Base-by-base conservation (phyloP, 2,329 filamentous ascomycete genomes). In the Hypoxylon sp. region DNA sequence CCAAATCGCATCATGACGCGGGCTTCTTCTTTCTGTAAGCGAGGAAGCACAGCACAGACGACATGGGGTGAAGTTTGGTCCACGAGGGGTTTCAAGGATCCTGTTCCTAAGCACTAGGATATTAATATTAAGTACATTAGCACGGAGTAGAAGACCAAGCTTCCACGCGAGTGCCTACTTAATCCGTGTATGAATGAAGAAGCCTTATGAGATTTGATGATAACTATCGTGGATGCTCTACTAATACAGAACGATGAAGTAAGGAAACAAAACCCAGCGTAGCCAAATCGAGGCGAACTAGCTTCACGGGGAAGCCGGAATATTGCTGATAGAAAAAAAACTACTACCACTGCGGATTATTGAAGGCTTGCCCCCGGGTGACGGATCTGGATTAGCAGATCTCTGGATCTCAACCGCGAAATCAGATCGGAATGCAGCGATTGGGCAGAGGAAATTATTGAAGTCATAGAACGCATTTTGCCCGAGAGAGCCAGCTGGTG, bases 361-460 rank as follows among this genome's bases (percentile, higher is more conserved):
- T 25, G 32, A 21, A 26, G 21, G 16, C 25, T 46, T 46, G 21
- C 43, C 51, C 55, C 55, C 55, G 51, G 55, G 52, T 43, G 51
- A 58, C 51, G 44, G 55, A 58, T 58, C 55, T 55, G 55, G 55
- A 46, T 51, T 55, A 55, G 51, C 42, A 58, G 55, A 58, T 58
- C 55, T 58, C 35, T 49, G 55, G 51, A 55, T 58, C 51, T 54
- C 38, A 31, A 42, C 47, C 29, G 31, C 35, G 35, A 42, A 55
- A 55, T 42, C 42, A 51, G 55, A 58, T 58, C 55, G 55, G 47
- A 35, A 50, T 43, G 48, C 20, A 49, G 40, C 43, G 35, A 58
- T 55, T 48, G 42, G 46, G n/a, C 41, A 19, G 27, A 42, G 40
- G n/a, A n/a, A n/a, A n/a, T n/a, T 36, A 45, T 41, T 40, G 41